A percentile compares a stretch with the other conserved stretches of the same genome.
These are phyloP conservation scores for Podospora pseudopauciseta DNA, from an alignment of 495 filamentous ascomycete genomes.

Conservation along the genomic window DNA sequence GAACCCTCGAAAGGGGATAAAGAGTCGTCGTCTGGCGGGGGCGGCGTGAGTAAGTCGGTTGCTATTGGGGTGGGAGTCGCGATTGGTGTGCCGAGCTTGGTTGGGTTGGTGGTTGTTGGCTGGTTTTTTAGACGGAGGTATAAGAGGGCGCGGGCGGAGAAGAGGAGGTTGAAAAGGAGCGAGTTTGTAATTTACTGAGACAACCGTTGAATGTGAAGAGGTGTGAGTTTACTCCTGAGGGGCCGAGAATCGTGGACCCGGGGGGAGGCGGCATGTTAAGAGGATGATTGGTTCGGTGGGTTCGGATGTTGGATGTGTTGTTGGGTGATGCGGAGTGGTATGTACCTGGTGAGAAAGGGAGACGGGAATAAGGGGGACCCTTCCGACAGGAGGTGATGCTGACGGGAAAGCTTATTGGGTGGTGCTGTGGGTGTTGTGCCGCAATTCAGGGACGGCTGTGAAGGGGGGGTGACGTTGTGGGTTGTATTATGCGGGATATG, in stretches of 20 bases:
- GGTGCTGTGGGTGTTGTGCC: not conserved
- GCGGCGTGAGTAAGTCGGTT: slow-evolving; percentile 23
- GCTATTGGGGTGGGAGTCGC: slow-evolving; percentile 31
- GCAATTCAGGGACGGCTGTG: not conserved
- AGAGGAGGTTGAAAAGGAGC: slow-evolving; percentile 23
- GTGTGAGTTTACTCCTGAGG: no score
- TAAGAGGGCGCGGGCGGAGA: slow-evolving; percentile 19
- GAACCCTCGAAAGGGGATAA: not conserved
- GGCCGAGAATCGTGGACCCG: no score
- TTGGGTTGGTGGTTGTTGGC: slow-evolving; percentile 18
- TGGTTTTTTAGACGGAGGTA: slow-evolving; percentile 26
- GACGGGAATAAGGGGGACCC: not conserved
- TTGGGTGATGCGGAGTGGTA: no score
- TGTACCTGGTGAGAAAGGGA: not conserved
- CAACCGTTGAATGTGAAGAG: not conserved
- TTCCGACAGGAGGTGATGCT: not conserved
- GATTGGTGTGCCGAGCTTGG: slow-evolving; percentile 25
- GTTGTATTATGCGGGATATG: not conserved
- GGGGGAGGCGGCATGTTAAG: not conserved
- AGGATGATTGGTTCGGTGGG: not conserved
- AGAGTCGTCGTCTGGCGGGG: not conserved
- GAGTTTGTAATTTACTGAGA: slow-evolving; percentile 32
- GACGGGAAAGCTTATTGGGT: not conserved
- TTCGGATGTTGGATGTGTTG: not conserved
- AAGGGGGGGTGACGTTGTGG: not conserved